Conservation (phyloP, 2,329 filamentous ascomycete genomes). For the Diplodia intermedia region DNA sequence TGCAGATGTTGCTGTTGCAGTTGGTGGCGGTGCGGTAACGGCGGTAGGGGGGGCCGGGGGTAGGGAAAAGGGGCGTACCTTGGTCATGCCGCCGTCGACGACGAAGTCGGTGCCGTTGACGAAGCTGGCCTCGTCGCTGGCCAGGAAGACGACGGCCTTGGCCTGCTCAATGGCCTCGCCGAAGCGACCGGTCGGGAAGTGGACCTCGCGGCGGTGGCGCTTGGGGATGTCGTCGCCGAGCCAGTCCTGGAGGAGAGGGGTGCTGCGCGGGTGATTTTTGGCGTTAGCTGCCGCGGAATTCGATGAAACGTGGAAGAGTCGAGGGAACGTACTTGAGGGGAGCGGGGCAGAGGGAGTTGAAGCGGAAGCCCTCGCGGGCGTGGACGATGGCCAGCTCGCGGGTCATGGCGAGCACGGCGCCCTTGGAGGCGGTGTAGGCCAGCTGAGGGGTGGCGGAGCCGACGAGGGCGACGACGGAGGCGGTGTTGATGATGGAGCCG, state of each 20-base stretch:
- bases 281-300: not conserved
- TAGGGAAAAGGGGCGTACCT: slow-evolving; percentile 53
- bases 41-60: too few relatives aligned
- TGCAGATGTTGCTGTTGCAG: too few relatives aligned
- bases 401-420: slow-evolving; percentile 87
- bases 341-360: slow-evolving; percentile 89
- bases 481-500: slow-evolving; percentile 90
- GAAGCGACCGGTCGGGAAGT: slow-evolving; percentile 87
- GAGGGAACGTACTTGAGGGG: slow-evolving; percentile 72
- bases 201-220: slow-evolving; percentile 81
- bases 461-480: slow-evolving; percentile 85
- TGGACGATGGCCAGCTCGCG: slow-evolving; percentile 91
- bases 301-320: too few relatives aligned
- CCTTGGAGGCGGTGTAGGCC: slow-evolving; percentile 93
- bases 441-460: slow-evolving; percentile 87
- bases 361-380: slow-evolving; percentile 85
- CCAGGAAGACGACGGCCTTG: slow-evolving; percentile 84
- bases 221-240: slow-evolving; percentile 85
- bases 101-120: slow-evolving; percentile 92
- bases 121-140: slow-evolving; percentile 86
- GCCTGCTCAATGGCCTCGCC: slow-evolving; percentile 95
- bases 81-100: slow-evolving; percentile 94
- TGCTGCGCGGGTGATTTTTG: slow-evolving; percentile 55
- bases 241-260: slow-evolving; percentile 90
- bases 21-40: too few relatives aligned